These are phyloP conservation scores for Aspergillus latus DNA, from an alignment of 2,329 filamentous ascomycete species.

Conservation along the genomic window DNA sequence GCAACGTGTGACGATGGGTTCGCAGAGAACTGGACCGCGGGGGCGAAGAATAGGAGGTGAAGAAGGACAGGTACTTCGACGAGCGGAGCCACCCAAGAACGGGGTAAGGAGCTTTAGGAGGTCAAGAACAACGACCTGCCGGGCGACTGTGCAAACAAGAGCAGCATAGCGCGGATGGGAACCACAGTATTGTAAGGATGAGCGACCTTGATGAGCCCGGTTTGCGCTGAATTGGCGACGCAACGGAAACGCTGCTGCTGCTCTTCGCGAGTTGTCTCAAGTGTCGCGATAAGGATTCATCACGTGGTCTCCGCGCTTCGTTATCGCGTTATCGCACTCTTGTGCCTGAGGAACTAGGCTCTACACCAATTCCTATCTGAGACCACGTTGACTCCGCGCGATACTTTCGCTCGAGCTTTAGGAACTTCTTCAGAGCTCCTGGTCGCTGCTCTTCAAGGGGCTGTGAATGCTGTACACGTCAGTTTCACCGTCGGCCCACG, in stretches of 20 bases:
- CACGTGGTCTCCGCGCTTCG: slow-evolving; percentile 17
- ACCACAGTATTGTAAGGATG: not conserved
- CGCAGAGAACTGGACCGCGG: slow-evolving; percentile 5
- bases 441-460: not conserved
- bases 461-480: not conserved
- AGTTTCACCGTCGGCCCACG: not conserved
- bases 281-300: slow-evolving; percentile 16
- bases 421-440: not conserved
- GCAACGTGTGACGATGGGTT: slow-evolving; percentile 15
- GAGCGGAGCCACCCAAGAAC: slow-evolving; percentile 11
- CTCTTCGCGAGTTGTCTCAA: not conserved
- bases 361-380: not conserved
- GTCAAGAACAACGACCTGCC: slow-evolving; percentile 19
- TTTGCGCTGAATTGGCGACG: not conserved
- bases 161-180: slow-evolving; percentile 23
- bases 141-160: slow-evolving; percentile 13
- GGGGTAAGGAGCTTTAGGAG: slow-evolving; percentile 21
- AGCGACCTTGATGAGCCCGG: not conserved
- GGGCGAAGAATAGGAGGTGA: slow-evolving; percentile 14
- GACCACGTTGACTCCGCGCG: not conserved
- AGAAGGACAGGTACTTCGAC: slow-evolving; percentile 15
- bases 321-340: not conserved
- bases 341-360: not conserved
- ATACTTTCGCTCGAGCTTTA: not conserved
- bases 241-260: not conserved